phyloP scores from a whole-genome alignment of 164 flowering plant genomes.

The Nymphaea thermarum region DNA sequence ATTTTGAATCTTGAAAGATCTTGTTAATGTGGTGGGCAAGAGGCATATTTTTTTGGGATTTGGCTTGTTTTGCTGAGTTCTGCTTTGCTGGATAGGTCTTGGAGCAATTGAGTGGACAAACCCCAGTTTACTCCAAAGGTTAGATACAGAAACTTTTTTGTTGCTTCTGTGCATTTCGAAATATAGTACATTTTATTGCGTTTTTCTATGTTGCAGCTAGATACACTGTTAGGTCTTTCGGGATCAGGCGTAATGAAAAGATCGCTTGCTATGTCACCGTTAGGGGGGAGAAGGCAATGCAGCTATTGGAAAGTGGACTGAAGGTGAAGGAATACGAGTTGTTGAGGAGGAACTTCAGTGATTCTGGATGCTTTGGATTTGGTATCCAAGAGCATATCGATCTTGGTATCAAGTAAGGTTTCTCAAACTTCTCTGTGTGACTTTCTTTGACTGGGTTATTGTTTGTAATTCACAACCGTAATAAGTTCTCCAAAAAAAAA shows the following conservation, averaged over 20 bases:
- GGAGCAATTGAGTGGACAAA: slow-evolving; percentile 14
- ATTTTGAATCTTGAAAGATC: no score
- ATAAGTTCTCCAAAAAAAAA: no score
- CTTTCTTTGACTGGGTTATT: no score
- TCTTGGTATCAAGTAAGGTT: slow-evolving; percentile 52
- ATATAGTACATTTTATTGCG: not conserved
- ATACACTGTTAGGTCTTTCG: slow-evolving; percentile 9
- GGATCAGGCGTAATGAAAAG: slow-evolving; percentile 11
- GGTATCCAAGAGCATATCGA: slow-evolving; percentile 56
- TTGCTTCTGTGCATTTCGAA: not conserved
- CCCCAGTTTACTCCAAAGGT: slow-evolving; percentile 13
- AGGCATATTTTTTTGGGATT: not conserved
- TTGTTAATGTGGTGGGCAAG: no score
- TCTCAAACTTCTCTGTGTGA: not conserved
- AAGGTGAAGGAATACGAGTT: slow-evolving; percentile 52
- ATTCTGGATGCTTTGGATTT: slow-evolving; percentile 48
- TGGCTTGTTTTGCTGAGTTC: not conserved
- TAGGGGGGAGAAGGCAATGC: slow-evolving; percentile 19
- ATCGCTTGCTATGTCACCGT: slow-evolving; percentile 11
- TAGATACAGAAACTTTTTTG: not conserved
- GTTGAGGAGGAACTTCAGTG: slow-evolving; percentile 44
- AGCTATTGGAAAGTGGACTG: slow-evolving; percentile 44
- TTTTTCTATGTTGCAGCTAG: slow-evolving; percentile 4
- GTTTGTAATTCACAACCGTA: no score
- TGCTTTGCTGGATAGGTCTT: slow-evolving; percentile 4